These are phyloP conservation scores for Phytomonas sp. DNA, from an alignment of 208 protist genomes.

Conservation along the genomic window DNA sequence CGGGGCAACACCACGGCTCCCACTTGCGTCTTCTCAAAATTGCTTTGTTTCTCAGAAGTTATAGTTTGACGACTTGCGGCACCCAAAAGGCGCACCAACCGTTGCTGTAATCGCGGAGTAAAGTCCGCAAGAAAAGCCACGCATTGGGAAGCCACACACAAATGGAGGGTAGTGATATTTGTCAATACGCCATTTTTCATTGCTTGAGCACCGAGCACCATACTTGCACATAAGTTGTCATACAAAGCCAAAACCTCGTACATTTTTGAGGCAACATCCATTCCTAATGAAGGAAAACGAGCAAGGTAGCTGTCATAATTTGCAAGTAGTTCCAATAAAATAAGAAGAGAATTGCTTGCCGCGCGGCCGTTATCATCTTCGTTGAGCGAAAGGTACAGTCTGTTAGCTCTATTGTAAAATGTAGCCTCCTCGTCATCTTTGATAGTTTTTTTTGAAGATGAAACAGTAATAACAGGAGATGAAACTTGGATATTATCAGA, in stretches of 20 bases:
- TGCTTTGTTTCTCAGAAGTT: neutral
- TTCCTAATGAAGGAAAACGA: constrained; percentile 73
- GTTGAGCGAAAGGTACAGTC: constrained; percentile 28
- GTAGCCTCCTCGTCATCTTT: constrained; percentile 10
- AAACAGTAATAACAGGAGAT: neutral
- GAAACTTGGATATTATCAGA: neutral
- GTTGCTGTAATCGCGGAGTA: constrained; percentile 45
- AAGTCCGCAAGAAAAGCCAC: constrained; percentile 62
- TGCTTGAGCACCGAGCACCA: constrained; percentile 78
- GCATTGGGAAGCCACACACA: constrained; percentile 83
- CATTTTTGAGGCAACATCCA: constrained; percentile 64
- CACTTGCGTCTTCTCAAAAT: neutral
- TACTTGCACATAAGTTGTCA: constrained; percentile 45
- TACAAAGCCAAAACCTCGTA: constrained; percentile 79
- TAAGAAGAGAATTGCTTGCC: constrained; percentile 59
- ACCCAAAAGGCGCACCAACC: constrained; percentile 19
- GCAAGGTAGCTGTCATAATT: constrained; percentile 69
- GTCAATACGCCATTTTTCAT: constrained; percentile 67
- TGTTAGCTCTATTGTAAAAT: constrained; percentile 18
- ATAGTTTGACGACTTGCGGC: neutral
- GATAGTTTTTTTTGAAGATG: constrained; percentile 6
- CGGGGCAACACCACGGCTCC: neutral
- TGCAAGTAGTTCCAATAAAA: constrained; percentile 64
- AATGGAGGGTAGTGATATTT: constrained; percentile 73
- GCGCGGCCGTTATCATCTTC: constrained; percentile 49